Evolutionary conservation across 805 yeast species (phyloP).

Genomic region (Hanseniaspora lindneri): DNA sequence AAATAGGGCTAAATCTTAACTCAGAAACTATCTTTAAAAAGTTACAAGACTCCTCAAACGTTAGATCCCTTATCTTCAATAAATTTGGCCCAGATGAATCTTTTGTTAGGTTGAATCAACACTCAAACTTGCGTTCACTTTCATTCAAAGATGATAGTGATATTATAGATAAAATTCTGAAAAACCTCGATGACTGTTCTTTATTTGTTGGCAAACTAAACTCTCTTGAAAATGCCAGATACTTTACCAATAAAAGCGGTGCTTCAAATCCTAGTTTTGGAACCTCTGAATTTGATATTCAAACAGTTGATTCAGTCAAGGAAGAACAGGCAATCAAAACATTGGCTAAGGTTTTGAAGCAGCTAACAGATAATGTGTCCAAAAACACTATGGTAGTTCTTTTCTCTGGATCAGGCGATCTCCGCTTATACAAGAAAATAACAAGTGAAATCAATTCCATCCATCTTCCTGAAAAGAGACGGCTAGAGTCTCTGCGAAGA

Average conservation of each 20-base stretch:
- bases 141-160: constrained; percentile 51
- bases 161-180: constrained; percentile 34
- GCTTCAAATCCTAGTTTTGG: neutral
- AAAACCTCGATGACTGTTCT: constrained; percentile 33
- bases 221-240: constrained; percentile 41
- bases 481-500: constrained; percentile 35
- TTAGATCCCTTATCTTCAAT: constrained; percentile 27
- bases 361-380: constrained; percentile 44
- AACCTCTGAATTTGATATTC: neutral
- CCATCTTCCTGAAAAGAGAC: constrained; percentile 34
- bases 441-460: constrained; percentile 32
- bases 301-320: constrained; percentile 19
- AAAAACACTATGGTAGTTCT: constrained; percentile 48
- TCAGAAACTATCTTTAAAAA: constrained; percentile 36
- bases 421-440: constrained; percentile 37
- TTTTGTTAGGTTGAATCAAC: constrained; percentile 21
- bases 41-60: constrained; percentile 25
- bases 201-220: constrained; percentile 45
- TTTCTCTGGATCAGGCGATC: constrained; percentile 53
- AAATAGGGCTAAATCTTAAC: constrained; percentile 45
- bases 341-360: constrained; percentile 36
- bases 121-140: constrained; percentile 27
- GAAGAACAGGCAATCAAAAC: constrained; percentile 23
- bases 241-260: neutral
- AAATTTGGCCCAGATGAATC: constrained; percentile 28